Percentiles rank a stretch among this genome's conserved stretches.
Conservation (phyloP, 768 basidiomycete species). For the Gymnopilus dilepis region DNA sequence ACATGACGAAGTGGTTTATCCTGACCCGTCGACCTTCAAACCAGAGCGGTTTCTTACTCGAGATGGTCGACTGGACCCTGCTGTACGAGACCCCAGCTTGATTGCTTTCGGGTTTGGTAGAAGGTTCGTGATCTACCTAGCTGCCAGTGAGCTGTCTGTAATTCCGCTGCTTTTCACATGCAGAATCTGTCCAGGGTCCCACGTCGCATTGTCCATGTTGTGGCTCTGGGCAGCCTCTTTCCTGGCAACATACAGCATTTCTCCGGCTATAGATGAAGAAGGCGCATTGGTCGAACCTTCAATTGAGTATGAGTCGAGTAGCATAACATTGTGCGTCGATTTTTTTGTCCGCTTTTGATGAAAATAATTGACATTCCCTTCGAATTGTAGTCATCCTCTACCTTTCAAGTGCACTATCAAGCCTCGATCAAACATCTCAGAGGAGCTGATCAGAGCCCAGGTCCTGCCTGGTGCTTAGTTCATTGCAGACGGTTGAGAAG, state of each 20-base stretch:
- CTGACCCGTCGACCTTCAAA: conserved; percentile 39
- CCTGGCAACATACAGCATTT: not conserved
- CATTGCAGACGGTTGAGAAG: not conserved
- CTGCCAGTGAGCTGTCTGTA: not conserved
- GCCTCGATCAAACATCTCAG: conserved; percentile 26
- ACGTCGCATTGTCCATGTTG: conserved; percentile 23
- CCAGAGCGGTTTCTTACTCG: conserved; percentile 51
- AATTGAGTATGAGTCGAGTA: conserved; percentile 17
- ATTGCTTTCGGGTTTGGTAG: conserved; percentile 44
- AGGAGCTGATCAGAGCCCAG: conserved; percentile 15
- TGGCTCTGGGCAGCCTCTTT: conserved; percentile 4
- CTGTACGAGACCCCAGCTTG: conserved; percentile 39
- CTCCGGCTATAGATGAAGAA: not conserved
- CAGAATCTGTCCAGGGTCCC: conserved; percentile 39
- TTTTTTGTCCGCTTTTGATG: not conserved
- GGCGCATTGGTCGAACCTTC: conserved; percentile 18
- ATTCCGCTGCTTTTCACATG: not conserved
- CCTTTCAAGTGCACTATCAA: conserved; percentile 32
- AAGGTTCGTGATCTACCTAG: conserved; percentile 24
- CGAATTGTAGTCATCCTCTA: conserved; percentile 25
- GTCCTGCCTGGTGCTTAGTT: not conserved
- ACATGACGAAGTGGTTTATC: conserved; percentile 35
- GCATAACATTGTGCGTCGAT: conserved; percentile 8
- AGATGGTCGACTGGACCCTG: conserved; percentile 34
- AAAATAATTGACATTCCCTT: not conserved